A percentile compares a stretch with the other conserved stretches of the same genome.
Evolutionary conservation across 1,284 basidiomycete genomes (phyloP).

Genomic region (Gomphus bonarii): DNA sequence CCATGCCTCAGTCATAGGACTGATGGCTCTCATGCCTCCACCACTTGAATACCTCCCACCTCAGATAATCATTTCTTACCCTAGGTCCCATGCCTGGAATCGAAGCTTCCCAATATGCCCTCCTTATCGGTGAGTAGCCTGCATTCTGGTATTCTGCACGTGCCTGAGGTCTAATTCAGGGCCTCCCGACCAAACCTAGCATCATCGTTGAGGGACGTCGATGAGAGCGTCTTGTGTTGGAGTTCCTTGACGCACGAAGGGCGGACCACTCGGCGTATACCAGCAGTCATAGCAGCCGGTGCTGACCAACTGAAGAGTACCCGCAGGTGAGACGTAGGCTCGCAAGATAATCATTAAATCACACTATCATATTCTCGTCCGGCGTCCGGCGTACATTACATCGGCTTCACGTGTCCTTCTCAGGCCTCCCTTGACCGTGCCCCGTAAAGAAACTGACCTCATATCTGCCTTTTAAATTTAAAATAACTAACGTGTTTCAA

Average conservation of each 20-base stretch:
- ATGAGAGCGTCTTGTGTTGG: conserved; percentile 39
- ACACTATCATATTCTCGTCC: conserved; percentile 36
- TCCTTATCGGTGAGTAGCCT: conserved; percentile 32
- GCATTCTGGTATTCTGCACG: background rate
- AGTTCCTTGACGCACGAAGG: conserved; percentile 25
- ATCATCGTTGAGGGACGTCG: too few relatives aligned
- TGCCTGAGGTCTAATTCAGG: background rate
- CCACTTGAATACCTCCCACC: too few relatives aligned
- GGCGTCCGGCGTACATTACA: conserved; percentile 46
- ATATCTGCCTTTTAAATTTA: background rate
- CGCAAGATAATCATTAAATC: conserved; percentile 14
- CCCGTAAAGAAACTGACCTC: conserved; percentile 10
- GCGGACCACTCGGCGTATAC: conserved; percentile 27
- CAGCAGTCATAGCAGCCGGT: conserved; percentile 31
- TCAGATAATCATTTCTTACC: background rate
- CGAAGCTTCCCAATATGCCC: conserved; percentile 42
- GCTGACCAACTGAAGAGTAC: conserved; percentile 27
- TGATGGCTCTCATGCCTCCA: too few relatives aligned
- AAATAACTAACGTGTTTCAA: background rate
- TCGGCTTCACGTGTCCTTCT: conserved; percentile 39
- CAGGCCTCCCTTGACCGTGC: conserved; percentile 36
- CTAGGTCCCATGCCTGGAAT: conserved; percentile 30
- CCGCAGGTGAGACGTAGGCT: too few relatives aligned
- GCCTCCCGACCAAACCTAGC: too few relatives aligned
- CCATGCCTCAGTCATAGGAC: too few relatives aligned